Percentiles rank a stretch among this genome's conserved stretches.
phyloP scores from a whole-genome alignment of 108 stramenopile genomes.

The Asterionellopsis glacialis region DNA sequence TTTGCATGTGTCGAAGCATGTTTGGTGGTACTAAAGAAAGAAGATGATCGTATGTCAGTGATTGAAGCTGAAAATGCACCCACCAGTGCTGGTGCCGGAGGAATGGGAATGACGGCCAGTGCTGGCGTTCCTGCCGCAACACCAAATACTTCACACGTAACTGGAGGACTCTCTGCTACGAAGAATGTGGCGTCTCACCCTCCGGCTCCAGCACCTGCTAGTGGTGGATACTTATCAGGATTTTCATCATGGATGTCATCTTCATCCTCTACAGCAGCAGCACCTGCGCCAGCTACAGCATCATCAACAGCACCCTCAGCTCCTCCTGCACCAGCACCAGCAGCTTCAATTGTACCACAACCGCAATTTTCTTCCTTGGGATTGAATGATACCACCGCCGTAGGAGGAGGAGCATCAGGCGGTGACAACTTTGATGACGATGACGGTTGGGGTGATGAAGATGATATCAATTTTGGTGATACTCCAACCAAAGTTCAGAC shows the following conservation, averaged over 20 bases:
- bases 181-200: constrained; percentile 12
- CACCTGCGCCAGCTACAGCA: constrained; percentile 10
- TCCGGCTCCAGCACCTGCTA: constrained; percentile 32
- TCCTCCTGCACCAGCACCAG: constrained; percentile 9
- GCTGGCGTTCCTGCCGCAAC: neutral
- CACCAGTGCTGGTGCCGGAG: constrained; percentile 23
- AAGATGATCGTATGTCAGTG: constrained; percentile 43
- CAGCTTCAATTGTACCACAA: constrained; percentile 16
- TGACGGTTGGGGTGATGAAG: constrained; percentile 27
- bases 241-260: constrained; percentile 74
- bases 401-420: constrained; percentile 30
- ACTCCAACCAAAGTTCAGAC: constrained; percentile 9
- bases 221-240: constrained; percentile 52
- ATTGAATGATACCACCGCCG: constrained; percentile 52
- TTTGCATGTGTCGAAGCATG: constrained; percentile 61
- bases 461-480: constrained; percentile 21
- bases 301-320: constrained; percentile 9
- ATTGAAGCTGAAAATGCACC: constrained; percentile 36
- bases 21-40: constrained; percentile 48
- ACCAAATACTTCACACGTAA: no score
- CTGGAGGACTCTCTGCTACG: constrained; percentile 8
- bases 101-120: constrained; percentile 4
- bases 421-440: constrained; percentile 40
- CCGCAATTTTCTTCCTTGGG: constrained; percentile 45
- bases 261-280: constrained; percentile 18